Conservation (phyloP, 164 flowering plant genomes). For the Vitis vinifera region ASM3070453v1 NC_081812.1:17999501-18000000, state of each 20-base stretch:
- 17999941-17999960: conserved; percentile 1
- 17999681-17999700: conserved; percentile 25
- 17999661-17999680: too few relatives aligned
- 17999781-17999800: conserved; percentile 61
- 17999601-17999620: too few relatives aligned
- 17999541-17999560: too few relatives aligned
- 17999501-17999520: too few relatives aligned
- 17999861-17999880: conserved; percentile 58
- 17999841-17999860: conserved; percentile 83
- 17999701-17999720: conserved; percentile 52
- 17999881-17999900: conserved; percentile 55
- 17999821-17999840: conserved; percentile 53
- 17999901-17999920: conserved; percentile 88
- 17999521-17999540: too few relatives aligned
- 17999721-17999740: conserved; percentile 58
- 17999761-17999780: conserved; percentile 73
- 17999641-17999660: too few relatives aligned
- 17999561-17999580: too few relatives aligned
- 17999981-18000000: too few relatives aligned
- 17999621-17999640: too few relatives aligned
- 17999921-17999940: conserved; percentile 85
- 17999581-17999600: too few relatives aligned
- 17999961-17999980: too few relatives aligned
- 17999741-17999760: conserved; percentile 60
- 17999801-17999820: conserved; percentile 60